phyloP scores from a whole-genome alignment of 768 basidiomycete genomes.

The Leucocoprinus sp. region DNA sequence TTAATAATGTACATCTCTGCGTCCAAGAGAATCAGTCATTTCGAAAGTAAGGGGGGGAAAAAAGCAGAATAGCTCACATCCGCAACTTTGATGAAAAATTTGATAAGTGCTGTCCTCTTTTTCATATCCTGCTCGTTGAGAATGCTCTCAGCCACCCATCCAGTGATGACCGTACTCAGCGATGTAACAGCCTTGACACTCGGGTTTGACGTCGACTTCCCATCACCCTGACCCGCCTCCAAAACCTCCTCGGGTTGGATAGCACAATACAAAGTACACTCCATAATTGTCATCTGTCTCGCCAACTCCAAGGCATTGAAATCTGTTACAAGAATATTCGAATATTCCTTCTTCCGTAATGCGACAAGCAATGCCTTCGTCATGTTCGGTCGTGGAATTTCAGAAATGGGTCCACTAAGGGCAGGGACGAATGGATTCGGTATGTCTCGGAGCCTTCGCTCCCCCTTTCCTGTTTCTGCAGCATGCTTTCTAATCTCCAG shows the following conservation, averaged over 20 bases:
- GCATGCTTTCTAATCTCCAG: conserved; percentile 47
- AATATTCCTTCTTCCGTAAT: conserved; percentile 59
- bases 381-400: conserved; percentile 83
- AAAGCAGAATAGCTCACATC: conserved; percentile 49
- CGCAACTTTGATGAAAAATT: conserved; percentile 91
- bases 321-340: conserved; percentile 67
- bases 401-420: conserved; percentile 35
- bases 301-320: conserved; percentile 91
- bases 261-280: conserved; percentile 77
- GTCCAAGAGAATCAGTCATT: conserved; percentile 7
- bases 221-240: conserved; percentile 59
- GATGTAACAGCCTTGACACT: conserved; percentile 82
- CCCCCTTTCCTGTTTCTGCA: conserved; percentile 39
- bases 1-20: conserved; percentile 75
- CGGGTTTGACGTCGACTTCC: conserved; percentile 32
- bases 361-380: conserved; percentile 66
- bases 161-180: conserved; percentile 87
- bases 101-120: conserved; percentile 68
- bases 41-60: conserved; percentile 4
- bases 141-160: conserved; percentile 94
- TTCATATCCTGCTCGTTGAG: conserved; percentile 85
- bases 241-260: conserved; percentile 87
- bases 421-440: conserved; percentile 41
- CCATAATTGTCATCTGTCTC: conserved; percentile 91
- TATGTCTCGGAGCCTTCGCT: conserved; percentile 19